Evolutionary conservation across 495 filamentous ascomycete genomes (phyloP).

Genomic region (Penicillium angulare): DNA sequence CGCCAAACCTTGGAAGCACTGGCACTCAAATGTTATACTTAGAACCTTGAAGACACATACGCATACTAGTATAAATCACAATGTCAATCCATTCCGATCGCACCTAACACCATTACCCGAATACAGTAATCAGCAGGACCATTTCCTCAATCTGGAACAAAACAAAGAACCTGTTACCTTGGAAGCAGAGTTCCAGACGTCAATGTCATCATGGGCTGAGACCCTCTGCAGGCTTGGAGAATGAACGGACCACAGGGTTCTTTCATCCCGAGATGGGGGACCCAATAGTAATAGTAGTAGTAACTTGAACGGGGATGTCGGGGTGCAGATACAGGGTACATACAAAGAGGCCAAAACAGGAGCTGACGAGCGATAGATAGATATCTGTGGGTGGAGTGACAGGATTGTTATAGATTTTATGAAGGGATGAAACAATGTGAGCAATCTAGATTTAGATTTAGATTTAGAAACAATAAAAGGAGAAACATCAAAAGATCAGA

Average conservation of each 20-base stretch:
- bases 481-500: not conserved
- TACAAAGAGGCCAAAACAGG: not conserved
- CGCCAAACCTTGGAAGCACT: too few relatives aligned
- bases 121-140: not conserved
- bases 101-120: too few relatives aligned
- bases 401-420: not conserved
- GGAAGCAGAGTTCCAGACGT: too few relatives aligned
- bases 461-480: not conserved
- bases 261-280: not conserved
- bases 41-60: too few relatives aligned
- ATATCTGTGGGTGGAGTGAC: not conserved
- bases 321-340: too few relatives aligned
- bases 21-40: too few relatives aligned
- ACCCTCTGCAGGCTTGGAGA: not conserved
- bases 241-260: constrained; percentile 3
- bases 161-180: not conserved
- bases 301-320: too few relatives aligned
- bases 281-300: constrained; percentile 3
- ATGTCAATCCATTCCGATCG: too few relatives aligned
- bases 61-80: too few relatives aligned
- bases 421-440: not conserved
- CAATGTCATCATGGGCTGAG: too few relatives aligned
- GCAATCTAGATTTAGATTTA: not conserved
- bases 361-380: not conserved
- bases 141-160: not conserved